Percentiles rank a stretch among this genome's conserved stretches.
phyloP scores from a whole-genome alignment of 2,329 filamentous ascomycete genomes.

The Chaetothyriales sp. region DNA sequence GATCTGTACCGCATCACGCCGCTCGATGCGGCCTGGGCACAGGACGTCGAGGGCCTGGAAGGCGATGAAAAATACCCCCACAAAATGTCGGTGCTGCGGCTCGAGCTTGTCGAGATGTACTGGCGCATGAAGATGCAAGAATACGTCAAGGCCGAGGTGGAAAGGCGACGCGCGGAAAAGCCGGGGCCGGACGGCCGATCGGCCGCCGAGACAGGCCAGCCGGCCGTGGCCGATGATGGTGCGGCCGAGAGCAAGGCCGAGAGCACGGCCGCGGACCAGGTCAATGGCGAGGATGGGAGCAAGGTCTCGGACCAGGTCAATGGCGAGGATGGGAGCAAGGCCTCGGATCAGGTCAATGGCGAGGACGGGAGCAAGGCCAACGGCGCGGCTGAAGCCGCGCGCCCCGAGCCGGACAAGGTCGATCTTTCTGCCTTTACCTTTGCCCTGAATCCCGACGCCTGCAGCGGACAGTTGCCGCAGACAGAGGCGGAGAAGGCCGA shows the following conservation, averaged over 20 bases:
- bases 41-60: constrained; percentile 49
- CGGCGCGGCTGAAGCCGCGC: constrained; percentile 23
- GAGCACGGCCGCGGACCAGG: constrained; percentile 23
- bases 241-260: constrained; percentile 10
- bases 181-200: constrained; percentile 26
- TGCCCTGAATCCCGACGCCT: constrained; percentile 85
- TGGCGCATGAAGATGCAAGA: constrained; percentile 75
- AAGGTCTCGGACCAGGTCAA: constrained; percentile 70
- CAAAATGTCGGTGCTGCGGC: constrained; percentile 84
- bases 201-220: constrained; percentile 13
- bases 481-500: constrained; percentile 80
- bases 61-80: constrained; percentile 62
- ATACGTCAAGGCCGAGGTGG: constrained; percentile 69
- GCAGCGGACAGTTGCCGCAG: constrained; percentile 81
- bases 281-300: constrained; percentile 26
- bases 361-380: constrained; percentile 27
- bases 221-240: constrained; percentile 23
- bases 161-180: constrained; percentile 41
- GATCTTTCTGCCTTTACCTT: constrained; percentile 81
- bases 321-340: no score
- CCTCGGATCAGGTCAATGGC: constrained; percentile 26
- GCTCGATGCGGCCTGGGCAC: constrained; percentile 79
- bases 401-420: constrained; percentile 53
- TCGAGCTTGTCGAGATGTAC: constrained; percentile 79
- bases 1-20: constrained; percentile 92